Base-by-base conservation (phyloP, 2,329 filamentous ascomycete species). In the Fusarium coicis region DNA sequence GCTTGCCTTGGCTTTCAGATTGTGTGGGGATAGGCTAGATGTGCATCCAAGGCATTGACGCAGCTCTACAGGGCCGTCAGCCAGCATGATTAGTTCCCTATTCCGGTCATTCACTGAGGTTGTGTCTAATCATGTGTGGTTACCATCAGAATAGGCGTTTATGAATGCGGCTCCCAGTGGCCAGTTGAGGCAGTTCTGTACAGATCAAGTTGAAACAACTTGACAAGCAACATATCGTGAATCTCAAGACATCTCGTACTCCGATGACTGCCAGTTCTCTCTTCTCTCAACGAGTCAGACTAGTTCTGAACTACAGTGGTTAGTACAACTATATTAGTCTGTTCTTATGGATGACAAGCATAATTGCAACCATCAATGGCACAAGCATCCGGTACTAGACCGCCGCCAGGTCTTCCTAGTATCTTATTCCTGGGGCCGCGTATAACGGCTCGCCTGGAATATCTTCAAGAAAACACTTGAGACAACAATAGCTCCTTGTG, bases 21-120 rank as follows among this genome's bases (percentile, higher is more conserved):
- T 69, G 68, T 73, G 74, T 63, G 74, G 74, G 71, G 74, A 66
- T 60, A 72, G 58, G 70, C 63, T 73, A 69, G 71, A 69, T 63
- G 63, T 79, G 80, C 80, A 82, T 78, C 74, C 76, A 83, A 82
- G 77, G 81, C 82, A 83, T 83, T 83, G 81, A 83, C 79, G 81
- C 80, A 81, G 66, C 69, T 67, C 64, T 80, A 74, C 80, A 81
- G 80, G 80, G 78, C 70, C 70, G 47, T 64, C 65, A 70, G 56
- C 54, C 63, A 53, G 67, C 64, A 65, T 70, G 60, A 65, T 68
- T 70, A 72, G 68, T 65, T 68, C 72, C 70, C 58, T 9, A 23
- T 54, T 68, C 58, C 37, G 32, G 39, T 55, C 55, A 68, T 50
- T 64, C 68, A 66, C 63, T 66, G 32, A 59, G 46, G 54, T 52